Conservation (phyloP, 2,329 filamentous ascomycete species). For the Aureobasidium vineae region DNA sequence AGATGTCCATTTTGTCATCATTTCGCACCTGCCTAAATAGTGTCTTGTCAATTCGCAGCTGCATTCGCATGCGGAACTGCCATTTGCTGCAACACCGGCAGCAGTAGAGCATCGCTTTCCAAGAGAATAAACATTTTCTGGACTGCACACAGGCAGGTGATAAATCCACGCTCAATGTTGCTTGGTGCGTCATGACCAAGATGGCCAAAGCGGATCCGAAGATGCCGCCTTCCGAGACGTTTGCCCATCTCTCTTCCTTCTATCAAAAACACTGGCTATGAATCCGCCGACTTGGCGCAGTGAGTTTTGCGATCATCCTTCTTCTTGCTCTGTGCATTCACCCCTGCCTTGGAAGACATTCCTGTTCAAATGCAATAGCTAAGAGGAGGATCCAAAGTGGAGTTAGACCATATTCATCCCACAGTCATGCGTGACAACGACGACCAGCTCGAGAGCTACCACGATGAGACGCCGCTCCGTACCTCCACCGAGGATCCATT, state of each 20-base stretch:
- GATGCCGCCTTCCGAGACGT: constrained; percentile 18
- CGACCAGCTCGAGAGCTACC: constrained; percentile 33
- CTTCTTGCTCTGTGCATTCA: background rate
- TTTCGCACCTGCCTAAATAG: constrained; percentile 12
- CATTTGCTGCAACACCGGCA: background rate
- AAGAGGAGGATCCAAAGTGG: constrained; percentile 27
- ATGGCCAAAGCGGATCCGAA: constrained; percentile 12
- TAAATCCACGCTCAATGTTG: background rate
- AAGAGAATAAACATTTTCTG: no score
- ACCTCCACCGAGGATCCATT: constrained; percentile 34
- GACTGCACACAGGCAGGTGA: background rate
- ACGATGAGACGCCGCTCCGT: constrained; percentile 31
- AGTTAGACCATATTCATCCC: constrained; percentile 21
- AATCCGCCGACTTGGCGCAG: constrained; percentile 13
- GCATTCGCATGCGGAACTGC: background rate
- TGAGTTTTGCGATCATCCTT: background rate
- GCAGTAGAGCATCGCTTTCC: no score
- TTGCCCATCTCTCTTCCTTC: constrained; percentile 12
- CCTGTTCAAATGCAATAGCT: constrained; percentile 26
- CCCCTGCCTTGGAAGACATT: background rate
- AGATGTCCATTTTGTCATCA: constrained; percentile 11
- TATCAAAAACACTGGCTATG: constrained; percentile 1
- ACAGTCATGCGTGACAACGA: constrained; percentile 29
- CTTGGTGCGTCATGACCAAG: constrained; percentile 6
- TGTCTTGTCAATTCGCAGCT: background rate